phyloP scores from a whole-genome alignment of 2,329 filamentous ascomycete genomes.

The Alternaria brassicae region DNA sequence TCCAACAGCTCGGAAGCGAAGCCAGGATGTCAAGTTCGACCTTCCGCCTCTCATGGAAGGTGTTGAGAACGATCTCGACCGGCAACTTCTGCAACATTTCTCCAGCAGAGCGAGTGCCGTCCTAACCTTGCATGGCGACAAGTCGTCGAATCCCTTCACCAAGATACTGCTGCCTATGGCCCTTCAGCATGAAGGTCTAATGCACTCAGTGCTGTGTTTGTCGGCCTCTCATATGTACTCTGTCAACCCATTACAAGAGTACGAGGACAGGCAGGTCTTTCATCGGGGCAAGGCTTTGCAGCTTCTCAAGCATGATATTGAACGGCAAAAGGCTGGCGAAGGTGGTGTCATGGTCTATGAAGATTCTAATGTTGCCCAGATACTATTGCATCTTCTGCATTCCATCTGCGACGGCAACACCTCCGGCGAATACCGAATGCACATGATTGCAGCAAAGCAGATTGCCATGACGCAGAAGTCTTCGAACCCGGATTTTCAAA shows the following conservation, averaged over 20 bases:
- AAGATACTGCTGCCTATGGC: conserved; percentile 84
- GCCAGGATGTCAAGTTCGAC: conserved; percentile 51
- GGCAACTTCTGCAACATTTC: conserved; percentile 83
- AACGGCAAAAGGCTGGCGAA: conserved; percentile 49
- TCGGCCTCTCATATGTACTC: conserved; percentile 76
- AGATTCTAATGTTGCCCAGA: conserved; percentile 68
- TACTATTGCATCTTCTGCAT: conserved; percentile 66
- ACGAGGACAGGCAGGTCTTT: conserved; percentile 59
- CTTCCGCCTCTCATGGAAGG: conserved; percentile 74
- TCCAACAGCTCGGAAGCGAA: conserved; percentile 43
- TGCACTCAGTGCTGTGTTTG: conserved; percentile 88
- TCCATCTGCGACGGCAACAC: conserved; percentile 67
- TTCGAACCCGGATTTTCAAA: conserved; percentile 73
- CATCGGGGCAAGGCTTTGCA: conserved; percentile 53
- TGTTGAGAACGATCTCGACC: conserved; percentile 80
- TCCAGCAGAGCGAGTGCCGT: conserved; percentile 79
- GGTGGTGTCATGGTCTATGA: conserved; percentile 51
- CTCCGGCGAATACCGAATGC: conserved; percentile 76
- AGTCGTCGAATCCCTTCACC: conserved; percentile 79
- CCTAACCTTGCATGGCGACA: conserved; percentile 80
- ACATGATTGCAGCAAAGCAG: conserved; percentile 77
- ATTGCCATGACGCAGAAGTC: conserved; percentile 68
- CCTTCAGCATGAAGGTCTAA: conserved; percentile 77
- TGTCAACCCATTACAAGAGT: conserved; percentile 58
- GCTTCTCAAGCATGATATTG: conserved; percentile 58